Conservation (phyloP, 768 basidiomycete genomes). For the Ramaria rubella region DNA sequence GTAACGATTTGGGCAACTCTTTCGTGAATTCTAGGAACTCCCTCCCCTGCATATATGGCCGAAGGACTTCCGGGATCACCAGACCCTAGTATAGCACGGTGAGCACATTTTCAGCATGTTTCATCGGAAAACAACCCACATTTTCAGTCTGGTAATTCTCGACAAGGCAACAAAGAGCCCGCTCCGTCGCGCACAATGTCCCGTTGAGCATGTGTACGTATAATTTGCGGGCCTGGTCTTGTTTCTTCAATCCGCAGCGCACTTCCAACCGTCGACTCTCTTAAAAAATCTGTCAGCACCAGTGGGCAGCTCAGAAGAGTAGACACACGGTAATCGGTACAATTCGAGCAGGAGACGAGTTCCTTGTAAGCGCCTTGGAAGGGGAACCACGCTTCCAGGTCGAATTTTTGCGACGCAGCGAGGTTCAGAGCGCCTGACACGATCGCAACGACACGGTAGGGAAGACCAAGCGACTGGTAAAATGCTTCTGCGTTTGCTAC, state of each 20-base stretch:
- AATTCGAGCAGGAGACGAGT: slow-evolving; percentile 95
- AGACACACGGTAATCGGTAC: slow-evolving; percentile 94
- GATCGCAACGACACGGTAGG: slow-evolving; percentile 90
- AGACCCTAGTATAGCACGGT: slow-evolving; percentile 56
- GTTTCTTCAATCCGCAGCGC: slow-evolving; percentile 83
- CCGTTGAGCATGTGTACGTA: slow-evolving; percentile 99
- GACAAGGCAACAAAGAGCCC: slow-evolving; percentile 93
- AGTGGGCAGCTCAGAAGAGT: background rate
- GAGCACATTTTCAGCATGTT: background rate
- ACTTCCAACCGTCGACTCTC: slow-evolving; percentile 92
- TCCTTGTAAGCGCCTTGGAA: slow-evolving; percentile 97
- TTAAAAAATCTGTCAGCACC: slow-evolving; percentile 26
- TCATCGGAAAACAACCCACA: slow-evolving; percentile 38
- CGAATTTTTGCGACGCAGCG: slow-evolving; percentile 95
- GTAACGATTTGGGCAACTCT: slow-evolving; percentile 69
- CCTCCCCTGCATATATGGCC: slow-evolving; percentile 94
- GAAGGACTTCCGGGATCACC: slow-evolving; percentile 80
- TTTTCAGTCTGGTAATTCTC: slow-evolving; percentile 98
- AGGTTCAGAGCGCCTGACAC: slow-evolving; percentile 96
- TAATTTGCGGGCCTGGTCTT: slow-evolving; percentile 84
- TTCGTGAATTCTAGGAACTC: slow-evolving; percentile 83
- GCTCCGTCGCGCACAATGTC: slow-evolving; percentile 94
- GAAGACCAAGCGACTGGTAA: slow-evolving; percentile 89
- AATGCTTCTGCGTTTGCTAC: slow-evolving; percentile 84
- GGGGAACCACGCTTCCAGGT: slow-evolving; percentile 99